Conservation (phyloP, 345 rosid species). For the Eucalyptus pauciflora region DNA sequence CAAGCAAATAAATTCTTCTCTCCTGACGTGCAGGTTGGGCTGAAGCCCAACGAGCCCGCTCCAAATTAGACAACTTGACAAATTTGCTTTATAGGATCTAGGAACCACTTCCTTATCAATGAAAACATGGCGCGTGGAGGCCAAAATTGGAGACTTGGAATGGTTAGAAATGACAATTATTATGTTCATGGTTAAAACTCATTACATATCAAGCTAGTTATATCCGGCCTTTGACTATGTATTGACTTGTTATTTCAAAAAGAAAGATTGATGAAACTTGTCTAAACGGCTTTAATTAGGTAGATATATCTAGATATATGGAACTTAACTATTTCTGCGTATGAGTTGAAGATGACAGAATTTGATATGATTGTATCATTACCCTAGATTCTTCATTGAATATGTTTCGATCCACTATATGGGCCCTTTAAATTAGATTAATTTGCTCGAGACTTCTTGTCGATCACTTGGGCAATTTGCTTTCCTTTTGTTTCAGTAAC, state of each 20-base stretch:
- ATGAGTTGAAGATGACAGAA: not conserved
- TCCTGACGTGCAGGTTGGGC: not conserved
- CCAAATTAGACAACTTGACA: not conserved
- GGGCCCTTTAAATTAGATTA: not conserved
- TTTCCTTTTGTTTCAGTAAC: not conserved
- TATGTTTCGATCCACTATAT: not conserved
- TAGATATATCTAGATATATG: not conserved
- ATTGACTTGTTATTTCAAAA: not conserved
- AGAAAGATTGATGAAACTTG: not conserved
- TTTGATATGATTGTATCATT: not conserved
- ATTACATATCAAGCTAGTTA: not conserved
- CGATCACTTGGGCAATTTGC: not conserved
- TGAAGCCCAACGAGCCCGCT: not conserved
- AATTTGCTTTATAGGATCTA: not conserved
- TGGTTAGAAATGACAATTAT: not conserved
- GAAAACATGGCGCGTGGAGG: not conserved
- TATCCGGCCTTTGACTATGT: not conserved
- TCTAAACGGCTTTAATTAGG: not conserved
- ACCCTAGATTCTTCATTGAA: not conserved
- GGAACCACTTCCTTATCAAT: not conserved
- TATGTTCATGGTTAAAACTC: not conserved
- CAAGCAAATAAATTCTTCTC: not conserved
- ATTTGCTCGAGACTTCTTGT: not conserved
- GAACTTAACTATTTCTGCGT: not conserved
- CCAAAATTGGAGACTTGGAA: not conserved